These are phyloP conservation scores for Pleurotus tuoliensis DNA, from an alignment of 768 basidiomycete genomes.

Conservation along the genomic window DNA sequence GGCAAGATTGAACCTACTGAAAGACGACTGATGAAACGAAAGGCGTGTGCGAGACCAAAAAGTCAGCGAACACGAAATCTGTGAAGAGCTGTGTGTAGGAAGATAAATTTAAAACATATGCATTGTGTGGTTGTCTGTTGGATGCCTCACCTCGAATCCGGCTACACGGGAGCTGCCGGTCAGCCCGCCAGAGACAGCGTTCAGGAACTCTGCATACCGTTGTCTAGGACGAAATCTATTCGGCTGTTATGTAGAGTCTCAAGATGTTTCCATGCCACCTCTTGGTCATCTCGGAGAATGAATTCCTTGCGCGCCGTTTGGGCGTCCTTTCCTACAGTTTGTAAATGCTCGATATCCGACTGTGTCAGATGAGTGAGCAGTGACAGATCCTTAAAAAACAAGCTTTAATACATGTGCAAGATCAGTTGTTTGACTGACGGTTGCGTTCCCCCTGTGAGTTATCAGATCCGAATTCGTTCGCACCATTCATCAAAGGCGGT, in stretches of 20 bases:
- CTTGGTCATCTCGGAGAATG: conserved; percentile 84
- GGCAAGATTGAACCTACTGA: conserved; percentile 55
- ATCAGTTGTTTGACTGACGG: conserved; percentile 40
- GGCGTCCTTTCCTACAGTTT: conserved; percentile 78
- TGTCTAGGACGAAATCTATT: conserved; percentile 90
- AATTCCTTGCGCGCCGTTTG: conserved; percentile 46
- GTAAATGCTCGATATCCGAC: conserved; percentile 78
- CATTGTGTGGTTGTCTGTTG: neutral
- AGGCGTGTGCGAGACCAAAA: conserved; percentile 85
- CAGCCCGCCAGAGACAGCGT: neutral
- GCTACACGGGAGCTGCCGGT: conserved; percentile 39
- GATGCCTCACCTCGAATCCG: conserved; percentile 74
- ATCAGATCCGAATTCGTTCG: neutral
- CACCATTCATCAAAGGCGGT: neutral
- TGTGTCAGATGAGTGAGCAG: conserved; percentile 83
- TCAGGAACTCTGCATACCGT: conserved; percentile 45
- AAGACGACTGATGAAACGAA: conserved; percentile 81
- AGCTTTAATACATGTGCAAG: neutral
- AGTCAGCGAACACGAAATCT: conserved; percentile 90
- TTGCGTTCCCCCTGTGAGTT: conserved; percentile 82
- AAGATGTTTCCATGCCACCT: conserved; percentile 68
- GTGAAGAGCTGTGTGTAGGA: conserved; percentile 68
- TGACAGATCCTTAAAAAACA: conserved; percentile 71
- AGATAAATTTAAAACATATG: no score
- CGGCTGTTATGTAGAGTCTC: conserved; percentile 48